Conservation (phyloP, 2,329 filamentous ascomycete genomes). For the Neopestalotiopsis sp. region DNA sequence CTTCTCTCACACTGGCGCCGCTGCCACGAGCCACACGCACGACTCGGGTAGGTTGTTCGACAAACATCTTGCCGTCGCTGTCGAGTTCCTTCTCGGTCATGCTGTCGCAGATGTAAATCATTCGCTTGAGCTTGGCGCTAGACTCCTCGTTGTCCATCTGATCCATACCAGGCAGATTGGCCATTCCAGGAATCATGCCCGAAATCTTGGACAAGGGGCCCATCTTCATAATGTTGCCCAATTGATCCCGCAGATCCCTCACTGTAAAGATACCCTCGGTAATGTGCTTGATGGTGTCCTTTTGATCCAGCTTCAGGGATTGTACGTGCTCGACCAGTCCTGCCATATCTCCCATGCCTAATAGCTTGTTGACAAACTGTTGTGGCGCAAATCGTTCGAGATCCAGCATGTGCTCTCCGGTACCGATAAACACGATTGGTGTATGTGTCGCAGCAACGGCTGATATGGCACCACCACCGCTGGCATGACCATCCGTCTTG, state of each 20-base stretch:
- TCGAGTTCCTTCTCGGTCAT: conserved; percentile 98
- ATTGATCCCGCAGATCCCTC: conserved; percentile 90
- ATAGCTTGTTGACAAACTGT: conserved; percentile 89
- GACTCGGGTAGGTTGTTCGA: conserved; percentile 91
- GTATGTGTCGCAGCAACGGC: conserved; percentile 96
- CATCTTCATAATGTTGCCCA: conserved; percentile 99
- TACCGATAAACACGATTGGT: conserved; percentile 97
- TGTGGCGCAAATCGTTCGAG: conserved; percentile 91
- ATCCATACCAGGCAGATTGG: conserved; percentile 78
- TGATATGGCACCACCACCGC: conserved; percentile 95
- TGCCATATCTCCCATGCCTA: conserved; percentile 97
- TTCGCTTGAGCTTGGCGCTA: conserved; percentile 89
- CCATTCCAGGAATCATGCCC: conserved; percentile 96
- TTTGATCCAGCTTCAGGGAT: conserved; percentile 92
- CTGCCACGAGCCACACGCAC: conserved; percentile 89
- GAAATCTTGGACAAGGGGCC: conserved; percentile 96
- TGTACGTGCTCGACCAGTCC: conserved; percentile 97
- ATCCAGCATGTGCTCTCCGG: conserved; percentile 95
- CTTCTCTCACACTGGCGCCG: conserved; percentile 88
- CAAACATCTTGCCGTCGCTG: conserved; percentile 91
- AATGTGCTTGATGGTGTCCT: conserved; percentile 99
- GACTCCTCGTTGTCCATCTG: conserved; percentile 98
- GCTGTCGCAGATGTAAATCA: conserved; percentile 98
- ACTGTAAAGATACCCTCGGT: conserved; percentile 96
- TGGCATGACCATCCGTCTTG: conserved; percentile 95